A percentile compares a stretch with the other conserved stretches of the same genome.
Evolutionary conservation across 345 rosid species (phyloP).

Genomic region (Murraya paniculata): DNA sequence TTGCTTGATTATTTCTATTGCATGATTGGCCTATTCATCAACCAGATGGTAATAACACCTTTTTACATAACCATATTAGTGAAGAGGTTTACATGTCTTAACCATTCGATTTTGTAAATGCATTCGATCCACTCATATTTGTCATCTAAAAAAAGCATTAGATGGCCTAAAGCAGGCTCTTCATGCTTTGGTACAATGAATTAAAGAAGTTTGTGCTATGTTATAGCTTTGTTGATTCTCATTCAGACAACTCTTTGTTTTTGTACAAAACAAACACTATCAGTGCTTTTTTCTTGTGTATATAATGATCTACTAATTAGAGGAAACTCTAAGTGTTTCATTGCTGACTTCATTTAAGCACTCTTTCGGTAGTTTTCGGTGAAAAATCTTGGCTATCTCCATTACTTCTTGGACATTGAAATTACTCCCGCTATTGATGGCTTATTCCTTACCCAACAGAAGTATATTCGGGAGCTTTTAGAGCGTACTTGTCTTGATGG

Average conservation of each 20-base stretch:
- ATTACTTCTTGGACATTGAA: constrained; percentile 1
- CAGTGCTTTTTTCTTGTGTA: background rate
- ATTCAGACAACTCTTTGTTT: background rate
- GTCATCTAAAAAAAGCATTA: background rate
- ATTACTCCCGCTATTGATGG: background rate
- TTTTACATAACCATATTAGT: background rate
- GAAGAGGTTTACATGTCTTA: no score
- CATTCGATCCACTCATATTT: background rate
- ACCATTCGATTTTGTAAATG: background rate
- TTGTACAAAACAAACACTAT: background rate
- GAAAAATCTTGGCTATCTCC: background rate
- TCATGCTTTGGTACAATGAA: background rate
- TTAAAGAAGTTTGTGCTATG: background rate
- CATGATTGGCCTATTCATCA: no score
- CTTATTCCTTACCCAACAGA: background rate
- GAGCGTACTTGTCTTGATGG: background rate
- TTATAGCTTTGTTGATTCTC: background rate
- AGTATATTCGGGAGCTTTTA: background rate
- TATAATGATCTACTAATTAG: background rate
- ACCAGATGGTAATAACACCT: no score
- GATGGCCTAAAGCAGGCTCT: background rate
- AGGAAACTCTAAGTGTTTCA: background rate
- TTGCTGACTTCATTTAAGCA: no score
- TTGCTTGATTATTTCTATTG: no score
- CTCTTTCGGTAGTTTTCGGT: background rate